phyloP scores from a whole-genome alignment of 345 rosid species.

The Lumnitzera racemosa region DNA sequence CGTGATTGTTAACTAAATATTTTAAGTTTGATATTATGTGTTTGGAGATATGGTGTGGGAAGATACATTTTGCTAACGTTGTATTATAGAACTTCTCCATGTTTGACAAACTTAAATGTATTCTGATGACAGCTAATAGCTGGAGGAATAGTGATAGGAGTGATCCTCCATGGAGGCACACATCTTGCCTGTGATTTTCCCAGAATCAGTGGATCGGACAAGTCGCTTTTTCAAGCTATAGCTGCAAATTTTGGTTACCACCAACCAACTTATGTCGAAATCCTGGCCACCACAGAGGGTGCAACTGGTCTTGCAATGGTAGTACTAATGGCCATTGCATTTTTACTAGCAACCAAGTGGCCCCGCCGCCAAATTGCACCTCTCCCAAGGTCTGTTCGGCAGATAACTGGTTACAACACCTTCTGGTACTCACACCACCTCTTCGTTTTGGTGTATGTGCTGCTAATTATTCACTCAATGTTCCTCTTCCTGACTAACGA shows the following conservation, averaged over 20 bases:
- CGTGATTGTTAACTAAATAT: too few relatives aligned
- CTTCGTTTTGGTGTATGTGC: conserved; percentile 36
- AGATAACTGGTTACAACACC: conserved; percentile 39
- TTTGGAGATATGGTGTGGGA: too few relatives aligned
- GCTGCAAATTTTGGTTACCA: conserved; percentile 36
- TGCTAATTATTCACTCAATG: conserved; percentile 52
- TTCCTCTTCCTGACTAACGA: conserved; percentile 46
- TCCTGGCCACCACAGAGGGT: conserved; percentile 40
- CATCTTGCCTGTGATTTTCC: conserved; percentile 57
- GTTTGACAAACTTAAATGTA: too few relatives aligned
- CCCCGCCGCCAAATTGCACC: conserved; percentile 31
- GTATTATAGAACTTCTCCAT: too few relatives aligned
- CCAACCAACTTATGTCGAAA: conserved; percentile 38
- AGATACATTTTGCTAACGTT: too few relatives aligned
- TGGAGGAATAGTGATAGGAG: conserved; percentile 45
- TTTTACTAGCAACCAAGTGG: conserved; percentile 51
- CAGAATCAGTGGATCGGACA: conserved; percentile 31
- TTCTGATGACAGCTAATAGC: conserved; percentile 29
- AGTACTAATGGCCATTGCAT: conserved; percentile 40
- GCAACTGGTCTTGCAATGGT: conserved; percentile 50
- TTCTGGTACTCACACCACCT: conserved; percentile 66
- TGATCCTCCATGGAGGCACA: conserved; percentile 49
- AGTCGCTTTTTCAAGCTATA: conserved; percentile 27
- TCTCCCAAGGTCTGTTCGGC: conserved; percentile 37
- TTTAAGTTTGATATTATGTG: not conserved